These are phyloP conservation scores for Moniliophthora roreri DNA, from an alignment of 1,284 basidiomycete genomes.

Conservation along the genomic window DNA sequence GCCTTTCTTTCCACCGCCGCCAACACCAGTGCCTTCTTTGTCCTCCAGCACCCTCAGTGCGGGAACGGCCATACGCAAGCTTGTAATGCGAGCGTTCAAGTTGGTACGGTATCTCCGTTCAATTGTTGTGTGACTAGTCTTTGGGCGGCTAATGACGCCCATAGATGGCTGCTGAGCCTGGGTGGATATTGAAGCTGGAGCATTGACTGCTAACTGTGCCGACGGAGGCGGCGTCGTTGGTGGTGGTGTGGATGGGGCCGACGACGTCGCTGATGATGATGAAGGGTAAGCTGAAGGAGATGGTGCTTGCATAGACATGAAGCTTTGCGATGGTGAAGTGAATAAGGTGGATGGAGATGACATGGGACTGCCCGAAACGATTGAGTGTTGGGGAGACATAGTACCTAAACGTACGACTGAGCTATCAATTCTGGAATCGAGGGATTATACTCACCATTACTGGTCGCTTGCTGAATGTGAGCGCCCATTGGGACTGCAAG, in stretches of 20 bases:
- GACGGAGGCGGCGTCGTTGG: conserved; percentile 31
- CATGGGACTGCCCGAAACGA: conserved; percentile 1
- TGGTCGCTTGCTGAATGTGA: conserved; percentile 26
- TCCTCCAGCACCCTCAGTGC: conserved; percentile 75
- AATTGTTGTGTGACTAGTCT: conserved; percentile 89
- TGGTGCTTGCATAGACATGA: conserved; percentile 17
- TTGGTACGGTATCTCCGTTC: conserved; percentile 90
- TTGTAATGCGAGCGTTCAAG: conserved; percentile 85
- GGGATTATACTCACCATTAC: background rate
- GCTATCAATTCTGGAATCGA: background rate
- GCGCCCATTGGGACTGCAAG: conserved; percentile 54
- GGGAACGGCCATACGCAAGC: conserved; percentile 79
- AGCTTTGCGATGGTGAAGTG: conserved; percentile 41
- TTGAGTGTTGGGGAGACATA: conserved; percentile 19
- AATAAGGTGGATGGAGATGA: conserved; percentile 13
- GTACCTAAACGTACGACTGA: conserved; percentile 18
- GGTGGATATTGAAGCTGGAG: conserved; percentile 25
- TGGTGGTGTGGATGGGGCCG: conserved; percentile 31
- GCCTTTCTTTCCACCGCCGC: conserved; percentile 42
- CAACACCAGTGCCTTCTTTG: conserved; percentile 16
- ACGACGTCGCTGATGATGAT: conserved; percentile 33
- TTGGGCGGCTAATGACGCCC: conserved; percentile 50
- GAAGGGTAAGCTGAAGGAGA: conserved; percentile 28
- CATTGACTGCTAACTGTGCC: conserved; percentile 13
- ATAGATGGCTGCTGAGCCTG: conserved; percentile 19